Percentiles rank a stretch among this genome's conserved stretches.
Evolutionary conservation across 2,329 filamentous ascomycete species (phyloP).

Genomic region (Pestalotiopsis sp.): DNA sequence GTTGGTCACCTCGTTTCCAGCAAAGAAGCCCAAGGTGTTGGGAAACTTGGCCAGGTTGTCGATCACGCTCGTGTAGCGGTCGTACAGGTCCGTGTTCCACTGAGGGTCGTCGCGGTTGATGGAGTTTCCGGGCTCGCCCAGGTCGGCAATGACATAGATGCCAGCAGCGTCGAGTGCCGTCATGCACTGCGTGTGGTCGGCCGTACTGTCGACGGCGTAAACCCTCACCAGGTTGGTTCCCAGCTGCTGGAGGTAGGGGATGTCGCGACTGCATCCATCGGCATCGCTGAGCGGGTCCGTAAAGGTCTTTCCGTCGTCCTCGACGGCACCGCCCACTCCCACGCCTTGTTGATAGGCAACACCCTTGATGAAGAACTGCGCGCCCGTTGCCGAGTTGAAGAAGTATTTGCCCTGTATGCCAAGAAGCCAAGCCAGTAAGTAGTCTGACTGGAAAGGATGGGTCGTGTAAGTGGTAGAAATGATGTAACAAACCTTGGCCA

Average conservation of each 20-base stretch:
- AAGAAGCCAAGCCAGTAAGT: background rate
- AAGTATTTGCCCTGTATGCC: constrained; percentile 42
- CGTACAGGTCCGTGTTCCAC: constrained; percentile 70
- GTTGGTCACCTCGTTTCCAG: constrained; percentile 79
- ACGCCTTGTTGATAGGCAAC: constrained; percentile 73
- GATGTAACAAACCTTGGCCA: constrained; percentile 15
- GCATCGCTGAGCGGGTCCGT: constrained; percentile 68
- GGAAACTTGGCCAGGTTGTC: constrained; percentile 68
- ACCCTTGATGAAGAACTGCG: constrained; percentile 62
- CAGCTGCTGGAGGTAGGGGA: constrained; percentile 65
- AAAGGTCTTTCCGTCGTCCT: constrained; percentile 45
- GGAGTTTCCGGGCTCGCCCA: constrained; percentile 67
- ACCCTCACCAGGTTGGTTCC: constrained; percentile 74
- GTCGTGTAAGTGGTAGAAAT: background rate
- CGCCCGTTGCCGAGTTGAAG: constrained; percentile 61
- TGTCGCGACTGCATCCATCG: constrained; percentile 65
- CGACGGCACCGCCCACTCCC: constrained; percentile 42
- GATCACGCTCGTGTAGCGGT: constrained; percentile 70
- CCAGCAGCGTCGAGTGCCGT: constrained; percentile 64
- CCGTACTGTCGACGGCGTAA: constrained; percentile 69
- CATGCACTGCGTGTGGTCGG: constrained; percentile 71
- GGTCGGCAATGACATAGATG: constrained; percentile 75
- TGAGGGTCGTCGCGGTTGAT: constrained; percentile 67
- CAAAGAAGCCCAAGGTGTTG: constrained; percentile 78
- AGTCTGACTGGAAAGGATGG: background rate